Percentiles rank a stretch among this genome's conserved stretches.
These are phyloP conservation scores for Helianthus tuberosus DNA, from an alignment of 129 eudicot species.

Conservation along the genomic window DNA sequence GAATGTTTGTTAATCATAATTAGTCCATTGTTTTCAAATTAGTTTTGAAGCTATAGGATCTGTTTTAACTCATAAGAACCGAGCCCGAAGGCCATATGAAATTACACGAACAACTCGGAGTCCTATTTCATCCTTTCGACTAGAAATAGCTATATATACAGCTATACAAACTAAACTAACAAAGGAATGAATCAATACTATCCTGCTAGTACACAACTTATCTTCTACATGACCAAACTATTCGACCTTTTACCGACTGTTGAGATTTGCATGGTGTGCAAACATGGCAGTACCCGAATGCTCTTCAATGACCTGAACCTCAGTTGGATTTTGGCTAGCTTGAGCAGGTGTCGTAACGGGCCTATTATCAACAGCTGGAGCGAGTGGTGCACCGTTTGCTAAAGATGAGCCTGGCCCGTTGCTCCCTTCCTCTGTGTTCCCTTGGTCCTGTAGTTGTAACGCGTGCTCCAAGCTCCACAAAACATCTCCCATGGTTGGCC, in stretches of 20 bases:
- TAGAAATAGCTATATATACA: constrained; percentile 21
- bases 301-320: constrained; percentile 54
- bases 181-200: background rate
- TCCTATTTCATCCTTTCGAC: constrained; percentile 1
- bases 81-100: background rate
- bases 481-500: constrained; percentile 97
- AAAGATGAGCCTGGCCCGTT: constrained; percentile 29
- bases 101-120: background rate
- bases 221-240: constrained; percentile 13
- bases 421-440: constrained; percentile 55
- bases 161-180: constrained; percentile 26
- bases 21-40: background rate
- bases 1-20: too few relatives aligned
- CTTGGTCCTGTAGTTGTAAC: constrained; percentile 80
- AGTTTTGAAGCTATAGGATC: constrained; percentile 13
- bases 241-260: constrained; percentile 40
- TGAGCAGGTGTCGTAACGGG: constrained; percentile 37
- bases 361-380: constrained; percentile 29
- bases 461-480: constrained; percentile 93
- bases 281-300: constrained; percentile 75
- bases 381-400: constrained; percentile 35
- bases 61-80: constrained; percentile 1
- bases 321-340: constrained; percentile 40
- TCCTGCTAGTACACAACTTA: constrained; percentile 14
- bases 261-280: constrained; percentile 52